Conservation (phyloP, 2,329 filamentous ascomycete genomes). For the Orbilia quercus region DNA sequence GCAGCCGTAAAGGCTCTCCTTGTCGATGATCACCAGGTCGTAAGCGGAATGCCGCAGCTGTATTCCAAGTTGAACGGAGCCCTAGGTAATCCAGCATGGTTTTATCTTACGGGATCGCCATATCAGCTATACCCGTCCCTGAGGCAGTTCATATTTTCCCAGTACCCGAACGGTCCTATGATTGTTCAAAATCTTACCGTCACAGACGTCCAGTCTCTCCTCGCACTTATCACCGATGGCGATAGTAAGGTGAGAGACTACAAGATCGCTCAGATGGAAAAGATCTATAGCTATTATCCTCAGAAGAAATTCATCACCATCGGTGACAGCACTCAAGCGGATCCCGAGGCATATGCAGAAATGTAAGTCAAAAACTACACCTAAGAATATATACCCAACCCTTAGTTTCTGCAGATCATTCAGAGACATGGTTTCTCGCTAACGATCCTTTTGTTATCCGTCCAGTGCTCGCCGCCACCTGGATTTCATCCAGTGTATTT, state of each 20-base stretch:
- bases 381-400: neutral
- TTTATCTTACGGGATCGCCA: constrained; percentile 92
- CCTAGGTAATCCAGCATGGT: constrained; percentile 76
- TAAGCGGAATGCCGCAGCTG: constrained; percentile 86
- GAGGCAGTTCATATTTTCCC: constrained; percentile 74
- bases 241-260: constrained; percentile 76
- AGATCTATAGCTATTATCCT: constrained; percentile 82
- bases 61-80: constrained; percentile 74
- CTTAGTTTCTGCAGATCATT: neutral
- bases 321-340: constrained; percentile 89
- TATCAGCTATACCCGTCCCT: constrained; percentile 95
- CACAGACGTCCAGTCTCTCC: constrained; percentile 2
- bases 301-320: constrained; percentile 82
- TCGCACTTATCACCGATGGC: constrained; percentile 14
- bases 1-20: constrained; percentile 88
- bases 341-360: constrained; percentile 89
- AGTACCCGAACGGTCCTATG: constrained; percentile 82
- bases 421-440: constrained; percentile 7
- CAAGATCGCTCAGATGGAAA: constrained; percentile 82
- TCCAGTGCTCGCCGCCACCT: constrained; percentile 66
- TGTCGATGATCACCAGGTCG: constrained; percentile 76
- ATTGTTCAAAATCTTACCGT: constrained; percentile 78
- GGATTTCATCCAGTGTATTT: constrained; percentile 83
- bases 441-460: constrained; percentile 61
- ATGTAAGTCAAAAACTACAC: constrained; percentile 67